Conservation (phyloP, 2,329 filamentous ascomycete genomes). For the Helotiales sp. region DNA sequence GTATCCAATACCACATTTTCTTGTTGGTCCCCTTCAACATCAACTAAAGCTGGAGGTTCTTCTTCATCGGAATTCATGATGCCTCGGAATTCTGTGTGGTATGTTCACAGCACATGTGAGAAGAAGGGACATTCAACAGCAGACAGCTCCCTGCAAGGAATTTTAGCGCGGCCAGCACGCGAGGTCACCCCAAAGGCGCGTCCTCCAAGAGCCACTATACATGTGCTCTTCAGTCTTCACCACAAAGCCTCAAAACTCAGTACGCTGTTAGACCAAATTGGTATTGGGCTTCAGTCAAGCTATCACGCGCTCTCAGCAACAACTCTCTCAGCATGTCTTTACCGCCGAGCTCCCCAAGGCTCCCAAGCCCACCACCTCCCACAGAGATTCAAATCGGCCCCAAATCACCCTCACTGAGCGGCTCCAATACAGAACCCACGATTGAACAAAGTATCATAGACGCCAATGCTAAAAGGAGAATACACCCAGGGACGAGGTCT, state of each 20-base stretch:
- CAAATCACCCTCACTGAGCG: slow-evolving; percentile 68
- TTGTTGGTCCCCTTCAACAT: slow-evolving; percentile 40
- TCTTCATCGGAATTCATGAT: slow-evolving; percentile 63
- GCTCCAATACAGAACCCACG: slow-evolving; percentile 58
- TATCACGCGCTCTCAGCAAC: slow-evolving; percentile 1
- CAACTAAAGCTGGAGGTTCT: slow-evolving; percentile 66
- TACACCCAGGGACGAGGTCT: slow-evolving; percentile 90
- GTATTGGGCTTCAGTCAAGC: not conserved
- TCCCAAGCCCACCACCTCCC: slow-evolving; percentile 91
- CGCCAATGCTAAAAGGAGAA: slow-evolving; percentile 75
- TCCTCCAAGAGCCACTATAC: not conserved
- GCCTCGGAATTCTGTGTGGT: not conserved
- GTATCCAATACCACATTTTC: slow-evolving; percentile 46
- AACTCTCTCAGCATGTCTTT: slow-evolving; percentile 48
- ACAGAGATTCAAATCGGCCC: slow-evolving; percentile 91
- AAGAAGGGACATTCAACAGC: not conserved
- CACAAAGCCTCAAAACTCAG: not conserved
- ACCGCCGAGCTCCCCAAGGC: slow-evolving; percentile 79
- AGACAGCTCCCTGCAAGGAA: not conserved
- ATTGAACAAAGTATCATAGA: slow-evolving; percentile 65
- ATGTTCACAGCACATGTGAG: not conserved
- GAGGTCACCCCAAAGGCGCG: not conserved
- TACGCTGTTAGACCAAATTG: not conserved
- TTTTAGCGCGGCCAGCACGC: not conserved
- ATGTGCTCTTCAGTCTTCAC: not conserved